Evolutionary conservation across 192 early-diverging fungal genomes (phyloP), one percentile per base, ranked within the genome.

Genomic region (Polychytrium aggregatum): DNA sequence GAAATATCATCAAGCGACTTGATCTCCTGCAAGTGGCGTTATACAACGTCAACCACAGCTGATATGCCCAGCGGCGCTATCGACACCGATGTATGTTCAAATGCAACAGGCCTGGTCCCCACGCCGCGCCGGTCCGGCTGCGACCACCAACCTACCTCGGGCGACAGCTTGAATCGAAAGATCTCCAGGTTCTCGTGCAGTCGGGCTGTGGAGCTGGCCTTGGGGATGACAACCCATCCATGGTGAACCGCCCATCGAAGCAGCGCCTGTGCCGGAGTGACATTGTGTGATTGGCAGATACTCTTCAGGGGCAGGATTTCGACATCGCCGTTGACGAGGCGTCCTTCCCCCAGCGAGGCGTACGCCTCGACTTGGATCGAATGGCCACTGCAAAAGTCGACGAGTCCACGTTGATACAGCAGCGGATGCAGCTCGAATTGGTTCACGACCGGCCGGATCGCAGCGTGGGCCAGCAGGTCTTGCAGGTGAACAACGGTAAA

Each of bases 401-500:
- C 20, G 3, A 69, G 48, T 0, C 22, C 25, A 31, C 27, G 0
- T 1, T 7, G 17, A 39, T 43, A 59, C 1, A 65, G 9, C 2
- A 31, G 34, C 0, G 68, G 68, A 49, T 70, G 68, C 2, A 65
- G 24, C 33, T 70, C 68, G 31, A 70, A 36, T 60, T 70, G 53
- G 18, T 60, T 48, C 13, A 50, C 13, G 33, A 36, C 24, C 13
- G 47, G 52, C 20, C 13, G 38, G 1, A n/a, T 6, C 17, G 5
- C 24, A 0, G 6, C 0, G 35, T 35, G 0, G 1, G 48, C 31
- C 18, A 82, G 51, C 1, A 83, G 38, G 34, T 75, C 69, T 31
- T 72, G 54, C n/a, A 87, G 52, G 38, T 83, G 73, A 1, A 48
- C 41, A 18, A 64, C 65, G 14, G 65, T 57, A 61, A 75, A 84